Evolutionary conservation across 1,284 basidiomycete species (phyloP).

Genomic region (Sporisorium scitamineum): DNA sequence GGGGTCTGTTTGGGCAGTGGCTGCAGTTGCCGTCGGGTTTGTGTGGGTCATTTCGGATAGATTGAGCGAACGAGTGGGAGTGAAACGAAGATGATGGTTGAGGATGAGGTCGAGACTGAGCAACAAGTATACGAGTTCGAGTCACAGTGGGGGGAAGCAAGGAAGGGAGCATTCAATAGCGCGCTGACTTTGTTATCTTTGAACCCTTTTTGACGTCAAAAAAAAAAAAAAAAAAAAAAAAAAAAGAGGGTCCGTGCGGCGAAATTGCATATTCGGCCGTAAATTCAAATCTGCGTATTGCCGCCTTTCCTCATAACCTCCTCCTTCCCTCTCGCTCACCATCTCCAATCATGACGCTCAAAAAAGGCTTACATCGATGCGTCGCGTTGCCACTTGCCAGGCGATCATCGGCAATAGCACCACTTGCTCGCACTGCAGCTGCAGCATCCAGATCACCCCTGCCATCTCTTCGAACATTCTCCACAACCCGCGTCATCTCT

Average conservation of each 20-base stretch:
- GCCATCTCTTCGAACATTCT: background rate
- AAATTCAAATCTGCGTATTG: background rate
- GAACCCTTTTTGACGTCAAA: background rate
- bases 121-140: background rate
- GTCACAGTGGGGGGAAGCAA: background rate
- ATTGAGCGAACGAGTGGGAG: no score
- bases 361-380: conserved; percentile 10
- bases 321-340: background rate
- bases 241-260: conserved; percentile 3
- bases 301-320: background rate
- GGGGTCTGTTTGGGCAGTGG: conserved; percentile 7
- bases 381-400: conserved; percentile 5
- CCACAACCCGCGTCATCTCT: background rate
- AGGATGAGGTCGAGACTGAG: background rate
- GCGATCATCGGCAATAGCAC: background rate
- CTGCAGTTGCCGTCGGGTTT: background rate
- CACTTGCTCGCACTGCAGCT: background rate
- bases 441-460: background rate
- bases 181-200: background rate
- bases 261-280: background rate
- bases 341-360: conserved; percentile 11
- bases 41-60: conserved; percentile 6
- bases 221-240: background rate
- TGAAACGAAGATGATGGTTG: background rate
- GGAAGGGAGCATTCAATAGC: no score